Evolutionary conservation across 495 filamentous ascomycete genomes (phyloP).

Genomic region (Penicillium turbatum): DNA sequence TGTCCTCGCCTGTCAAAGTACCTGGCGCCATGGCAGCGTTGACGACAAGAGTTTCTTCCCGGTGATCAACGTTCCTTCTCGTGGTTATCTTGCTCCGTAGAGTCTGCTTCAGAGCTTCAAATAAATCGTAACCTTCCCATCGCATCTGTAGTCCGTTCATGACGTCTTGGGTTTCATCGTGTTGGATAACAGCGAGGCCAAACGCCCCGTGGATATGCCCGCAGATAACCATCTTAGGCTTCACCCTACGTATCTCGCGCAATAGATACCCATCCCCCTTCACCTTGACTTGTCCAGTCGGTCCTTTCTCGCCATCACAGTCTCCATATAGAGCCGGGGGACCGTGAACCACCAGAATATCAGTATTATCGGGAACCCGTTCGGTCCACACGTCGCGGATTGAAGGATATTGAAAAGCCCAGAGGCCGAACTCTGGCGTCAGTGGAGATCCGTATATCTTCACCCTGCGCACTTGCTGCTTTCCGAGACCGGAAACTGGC

Average conservation of each 20-base stretch:
- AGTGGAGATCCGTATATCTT: constrained; percentile 47
- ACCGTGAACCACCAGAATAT: constrained; percentile 71
- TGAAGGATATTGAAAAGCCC: constrained; percentile 44
- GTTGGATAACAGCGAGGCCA: constrained; percentile 3
- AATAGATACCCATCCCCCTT: constrained; percentile 48
- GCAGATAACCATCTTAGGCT: constrained; percentile 65
- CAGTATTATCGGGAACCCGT: constrained; percentile 54
- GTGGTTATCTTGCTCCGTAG: too few relatives aligned
- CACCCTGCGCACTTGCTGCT: constrained; percentile 1
- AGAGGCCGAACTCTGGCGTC: constrained; percentile 46
- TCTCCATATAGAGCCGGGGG: constrained; percentile 58
- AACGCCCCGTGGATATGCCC: constrained; percentile 58
- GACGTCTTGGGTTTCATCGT: constrained; percentile 4
- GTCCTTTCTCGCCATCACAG: constrained; percentile 24
- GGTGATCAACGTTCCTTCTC: too few relatives aligned
- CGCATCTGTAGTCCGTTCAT: constrained; percentile 3
- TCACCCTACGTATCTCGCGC: constrained; percentile 58
- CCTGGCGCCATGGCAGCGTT: too few relatives aligned
- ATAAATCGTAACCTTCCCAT: too few relatives aligned
- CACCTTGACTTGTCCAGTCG: constrained; percentile 47
- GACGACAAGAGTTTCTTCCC: too few relatives aligned
- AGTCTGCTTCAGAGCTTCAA: too few relatives aligned
- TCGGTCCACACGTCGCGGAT: constrained; percentile 18
- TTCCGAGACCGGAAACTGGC: constrained; percentile 29
- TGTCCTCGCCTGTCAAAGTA: too few relatives aligned